Base-by-base conservation (phyloP, 1,284 basidiomycete species). In the Ceratobasidium sp. region DNA sequence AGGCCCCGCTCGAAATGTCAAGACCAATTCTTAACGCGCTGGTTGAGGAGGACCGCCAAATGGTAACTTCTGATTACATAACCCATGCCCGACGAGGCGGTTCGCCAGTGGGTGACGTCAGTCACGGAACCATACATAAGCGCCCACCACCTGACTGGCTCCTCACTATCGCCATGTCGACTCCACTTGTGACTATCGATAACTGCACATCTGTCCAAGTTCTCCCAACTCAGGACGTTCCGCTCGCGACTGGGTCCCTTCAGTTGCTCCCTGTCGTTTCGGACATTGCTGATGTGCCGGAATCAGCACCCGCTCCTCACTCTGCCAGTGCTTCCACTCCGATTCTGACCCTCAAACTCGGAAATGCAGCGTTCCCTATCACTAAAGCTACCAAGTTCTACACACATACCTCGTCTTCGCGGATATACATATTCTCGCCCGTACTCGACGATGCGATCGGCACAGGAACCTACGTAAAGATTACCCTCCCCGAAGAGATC, bases 341-440 rank as follows among this genome's bases (percentile, higher is more conserved):
- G 3, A 54, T 67, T n/a, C 17, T 67, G 2, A 67, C 64, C 12
- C 52, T 67, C 50, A 67, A 67, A 29, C 35, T 67, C 7, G 50
- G 64, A 13, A 54, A 67, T 20, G 64, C 64, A 12, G 64, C 64
- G 5, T 67, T 67, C 29, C 64, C 64, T 12, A 45, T 67, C 15
- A 45, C 50, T 8, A 67, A 67, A 17, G 29, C 64, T 6, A 67
- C 50, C 3, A 32, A 49, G 6, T 67, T 67, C 15, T 67, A 67
- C 13, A 67, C 64, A 17, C 50, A 67, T 32, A 50, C 35, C 10
- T 34, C 50, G n/a, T 67, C 50, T n/a, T 42, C 64, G 1, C 35
- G 64, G 7, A 67, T 67, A 20, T 67, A 67, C n/a, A 27, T 67
- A 22, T 67, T 67, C 27, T 47, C 64, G 3, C 64, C 50, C 4